Evolutionary conservation across 108 stramenopile genomes (phyloP).

Genomic region (Conticribra weissflogii): DNA sequence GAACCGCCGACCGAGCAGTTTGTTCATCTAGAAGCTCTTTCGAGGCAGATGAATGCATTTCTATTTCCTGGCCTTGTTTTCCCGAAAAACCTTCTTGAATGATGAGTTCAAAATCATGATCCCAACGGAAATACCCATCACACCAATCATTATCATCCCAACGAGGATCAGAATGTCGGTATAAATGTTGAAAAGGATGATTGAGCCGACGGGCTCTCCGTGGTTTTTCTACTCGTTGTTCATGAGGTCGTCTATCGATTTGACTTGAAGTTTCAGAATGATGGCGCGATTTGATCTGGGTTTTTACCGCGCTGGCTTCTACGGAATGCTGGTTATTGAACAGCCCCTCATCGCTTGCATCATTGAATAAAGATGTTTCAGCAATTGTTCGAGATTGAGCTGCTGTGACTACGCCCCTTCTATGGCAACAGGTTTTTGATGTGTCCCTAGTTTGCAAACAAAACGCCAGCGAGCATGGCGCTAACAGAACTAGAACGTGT

Average conservation of each 20-base stretch:
- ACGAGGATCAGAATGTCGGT: constrained; percentile 60
- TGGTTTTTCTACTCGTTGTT: constrained; percentile 65
- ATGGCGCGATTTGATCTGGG: constrained; percentile 7
- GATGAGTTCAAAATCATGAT: constrained; percentile 6
- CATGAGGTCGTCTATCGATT: constrained; percentile 61
- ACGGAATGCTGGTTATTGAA: not conserved
- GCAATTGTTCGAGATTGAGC: too few relatives aligned
- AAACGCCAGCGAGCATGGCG: too few relatives aligned
- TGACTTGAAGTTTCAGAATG: not conserved
- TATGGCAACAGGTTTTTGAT: too few relatives aligned
- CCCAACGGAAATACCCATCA: constrained; percentile 3
- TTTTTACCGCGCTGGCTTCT: not conserved
- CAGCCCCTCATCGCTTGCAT: not conserved
- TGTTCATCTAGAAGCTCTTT: constrained; percentile 26
- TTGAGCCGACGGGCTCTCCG: constrained; percentile 77
- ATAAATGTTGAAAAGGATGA: constrained; percentile 76
- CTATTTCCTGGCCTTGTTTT: not conserved
- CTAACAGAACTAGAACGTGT: too few relatives aligned
- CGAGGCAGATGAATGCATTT: constrained; percentile 8
- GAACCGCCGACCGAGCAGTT: constrained; percentile 43
- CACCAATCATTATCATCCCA: constrained; percentile 47
- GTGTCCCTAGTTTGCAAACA: too few relatives aligned
- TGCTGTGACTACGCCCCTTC: too few relatives aligned
- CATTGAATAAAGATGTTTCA: too few relatives aligned
- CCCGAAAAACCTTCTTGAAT: not conserved